Conservation (phyloP, 2,329 filamentous ascomycete genomes). For the Arthrobotrys musiformis region DNA sequence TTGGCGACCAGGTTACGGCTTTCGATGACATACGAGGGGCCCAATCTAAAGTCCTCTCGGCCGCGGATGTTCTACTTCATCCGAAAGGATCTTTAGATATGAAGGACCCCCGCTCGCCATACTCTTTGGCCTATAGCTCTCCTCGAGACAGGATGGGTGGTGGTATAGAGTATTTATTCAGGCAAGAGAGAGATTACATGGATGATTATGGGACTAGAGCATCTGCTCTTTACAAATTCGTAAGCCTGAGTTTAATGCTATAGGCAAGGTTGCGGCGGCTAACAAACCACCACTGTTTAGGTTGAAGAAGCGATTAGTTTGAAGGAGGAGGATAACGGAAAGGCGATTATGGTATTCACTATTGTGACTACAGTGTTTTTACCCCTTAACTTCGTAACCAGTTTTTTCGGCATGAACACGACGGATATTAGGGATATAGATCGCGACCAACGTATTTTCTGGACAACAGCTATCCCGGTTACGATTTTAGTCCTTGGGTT, state of each 20-base stretch:
- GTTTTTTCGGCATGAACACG: conserved; percentile 69
- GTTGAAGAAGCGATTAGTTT: conserved; percentile 33
- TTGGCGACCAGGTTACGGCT: conserved; percentile 1
- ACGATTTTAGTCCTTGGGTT: conserved; percentile 63
- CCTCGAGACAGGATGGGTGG: conserved; percentile 13
- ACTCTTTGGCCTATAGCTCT: neutral
- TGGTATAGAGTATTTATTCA: neutral
- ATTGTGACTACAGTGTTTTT: conserved; percentile 67
- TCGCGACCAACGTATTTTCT: conserved; percentile 67
- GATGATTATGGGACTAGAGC: neutral
- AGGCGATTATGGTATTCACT: conserved; percentile 67
- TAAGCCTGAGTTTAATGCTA: neutral
- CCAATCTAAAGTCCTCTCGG: conserved; percentile 6
- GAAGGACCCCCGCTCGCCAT: neutral
- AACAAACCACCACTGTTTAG: conserved; percentile 5
- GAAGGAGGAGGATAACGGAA: conserved; percentile 65
- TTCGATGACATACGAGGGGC: neutral
- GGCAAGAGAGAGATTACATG: neutral
- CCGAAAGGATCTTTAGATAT: conserved; percentile 33
- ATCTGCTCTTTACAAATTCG: neutral
- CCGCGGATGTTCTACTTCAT: conserved; percentile 8
- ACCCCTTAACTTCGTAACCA: conserved; percentile 65
- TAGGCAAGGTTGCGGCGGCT: neutral
- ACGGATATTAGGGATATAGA: conserved; percentile 67
- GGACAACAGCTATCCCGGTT: conserved; percentile 66